Evolutionary conservation across 179 eudicot species (phyloP), one percentile per base, ranked within the genome.

Genomic region (Corrigiola litoralis): DNA sequence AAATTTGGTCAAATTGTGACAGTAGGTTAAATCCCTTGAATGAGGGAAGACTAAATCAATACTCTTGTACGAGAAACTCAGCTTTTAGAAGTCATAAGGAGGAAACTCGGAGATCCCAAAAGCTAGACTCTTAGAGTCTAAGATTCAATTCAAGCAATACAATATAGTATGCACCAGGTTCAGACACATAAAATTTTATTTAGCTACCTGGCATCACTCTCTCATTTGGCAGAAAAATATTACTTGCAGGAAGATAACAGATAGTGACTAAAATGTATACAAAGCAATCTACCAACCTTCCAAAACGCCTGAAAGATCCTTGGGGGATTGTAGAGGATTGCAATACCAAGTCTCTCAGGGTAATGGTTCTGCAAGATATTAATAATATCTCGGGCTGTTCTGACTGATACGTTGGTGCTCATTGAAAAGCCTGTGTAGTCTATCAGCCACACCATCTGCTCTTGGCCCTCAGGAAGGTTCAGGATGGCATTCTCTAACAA

Each of bases 371-470:
- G 97, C 77, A 90, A 75, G 17, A 90, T 62, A 66, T 72, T 84
- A 45, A 89, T 83, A 14, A 82, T 83, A 66, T 88, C 97, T 32
- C 78, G 70, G 42, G 89, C 70, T 32, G 85, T 76, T 78, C 84
- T 86, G 58, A 86, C 74, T 0, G 94, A 85, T 42, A 83, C 55
- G 14, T 65, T 77, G 46, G 72, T 73, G 63, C 79, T 72, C 80
- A 80, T 59, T 70, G 76, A 84, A 80, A 82, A 85, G 56, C 83
- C 87, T 56, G 89, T 75, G 65, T 79, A 91, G 77, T 91, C 90
- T 58, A 91, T 86, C 65, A 91, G 65, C 95, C 96, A 91, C 11
- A 81, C 80, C 91, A 91, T 89, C 71, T 91, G 97, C 74, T 86
- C 91, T 67, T 86, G 97, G 61, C 79, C 85, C 32, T 83, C 72